phyloP scores from a whole-genome alignment of 2,329 filamentous ascomycete genomes.

The Macroventuria anomochaeta region DNA sequence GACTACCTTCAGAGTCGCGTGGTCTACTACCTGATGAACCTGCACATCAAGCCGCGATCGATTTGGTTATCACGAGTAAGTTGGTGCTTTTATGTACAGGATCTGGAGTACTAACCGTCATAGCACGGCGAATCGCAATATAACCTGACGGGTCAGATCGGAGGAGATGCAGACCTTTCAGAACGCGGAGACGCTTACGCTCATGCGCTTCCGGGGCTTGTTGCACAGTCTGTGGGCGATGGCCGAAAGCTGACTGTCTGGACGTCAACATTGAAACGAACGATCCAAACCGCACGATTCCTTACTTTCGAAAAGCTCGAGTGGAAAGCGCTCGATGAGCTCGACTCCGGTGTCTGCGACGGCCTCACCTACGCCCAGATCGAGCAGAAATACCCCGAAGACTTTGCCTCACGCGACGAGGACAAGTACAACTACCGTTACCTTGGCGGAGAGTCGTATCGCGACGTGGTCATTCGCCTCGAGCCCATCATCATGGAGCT shows the following conservation, averaged over 20 bases:
- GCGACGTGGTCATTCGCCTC: constrained; percentile 94
- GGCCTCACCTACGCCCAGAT: constrained; percentile 97
- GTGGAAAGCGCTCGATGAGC: constrained; percentile 98
- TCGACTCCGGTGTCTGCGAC: constrained; percentile 95
- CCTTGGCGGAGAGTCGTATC: constrained; percentile 92
- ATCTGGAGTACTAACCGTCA: constrained; percentile 19
- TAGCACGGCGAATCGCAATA: constrained; percentile 94
- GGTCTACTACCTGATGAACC: constrained; percentile 98
- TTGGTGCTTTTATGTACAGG: neutral
- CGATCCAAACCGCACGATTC: constrained; percentile 87
- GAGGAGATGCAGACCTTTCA: constrained; percentile 88
- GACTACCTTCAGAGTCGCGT: constrained; percentile 96
- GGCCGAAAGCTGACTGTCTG: constrained; percentile 71
- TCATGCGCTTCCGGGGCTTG: constrained; percentile 79
- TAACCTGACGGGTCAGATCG: constrained; percentile 89
- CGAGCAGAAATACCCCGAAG: constrained; percentile 86
- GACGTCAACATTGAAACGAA: constrained; percentile 80
- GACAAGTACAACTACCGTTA: constrained; percentile 99
- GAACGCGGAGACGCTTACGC: constrained; percentile 88
- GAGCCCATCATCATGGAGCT: constrained; percentile 99
- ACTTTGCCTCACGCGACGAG: constrained; percentile 93
- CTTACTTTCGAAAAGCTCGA: constrained; percentile 93
- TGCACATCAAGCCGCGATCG: constrained; percentile 94
- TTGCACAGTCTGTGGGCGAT: constrained; percentile 85
- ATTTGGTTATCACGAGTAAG: constrained; percentile 94